Evolutionary conservation across 2,329 filamentous ascomycete species (phyloP).

Genomic region (Paraphaeosphaeria minitans): DNA sequence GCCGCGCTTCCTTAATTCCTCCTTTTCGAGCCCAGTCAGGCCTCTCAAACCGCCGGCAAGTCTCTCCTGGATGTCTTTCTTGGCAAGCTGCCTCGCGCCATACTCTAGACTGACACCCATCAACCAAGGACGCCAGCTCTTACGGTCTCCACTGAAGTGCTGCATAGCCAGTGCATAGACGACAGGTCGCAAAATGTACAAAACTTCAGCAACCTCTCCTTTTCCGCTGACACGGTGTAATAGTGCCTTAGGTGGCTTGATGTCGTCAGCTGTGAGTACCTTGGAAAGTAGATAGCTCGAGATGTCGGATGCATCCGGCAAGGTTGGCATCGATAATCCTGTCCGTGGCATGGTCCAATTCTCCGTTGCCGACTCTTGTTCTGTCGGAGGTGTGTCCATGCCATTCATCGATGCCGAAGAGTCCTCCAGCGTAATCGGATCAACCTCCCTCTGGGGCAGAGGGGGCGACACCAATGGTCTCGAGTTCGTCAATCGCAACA

Average conservation of each 20-base stretch:
- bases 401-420: conserved; percentile 52
- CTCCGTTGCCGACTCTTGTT: conserved; percentile 50
- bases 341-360: conserved; percentile 94
- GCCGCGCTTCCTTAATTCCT: conserved; percentile 85
- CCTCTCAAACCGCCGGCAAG: conserved; percentile 74
- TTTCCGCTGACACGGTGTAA: conserved; percentile 76
- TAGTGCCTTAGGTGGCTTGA: conserved; percentile 86
- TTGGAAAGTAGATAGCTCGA: conserved; percentile 86
- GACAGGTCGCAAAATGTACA: conserved; percentile 89
- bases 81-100: conserved; percentile 82
- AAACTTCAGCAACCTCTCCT: conserved; percentile 83
- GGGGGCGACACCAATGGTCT: conserved; percentile 82
- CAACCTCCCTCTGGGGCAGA: conserved; percentile 81
- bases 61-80: conserved; percentile 66
- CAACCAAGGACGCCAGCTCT: conserved; percentile 90
- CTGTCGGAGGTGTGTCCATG: conserved; percentile 53
- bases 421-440: conserved; percentile 66
- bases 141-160: conserved; percentile 70
- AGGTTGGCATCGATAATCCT: conserved; percentile 78
- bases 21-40: conserved; percentile 82
- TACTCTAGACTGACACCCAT: conserved; percentile 85
- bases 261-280: conserved; percentile 92
- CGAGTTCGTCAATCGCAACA: conserved; percentile 82
- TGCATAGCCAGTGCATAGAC: conserved; percentile 85
- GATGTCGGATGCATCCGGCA: conserved; percentile 82